Percentiles rank a stretch among this genome's conserved stretches.
These are phyloP conservation scores for Suhomyces pyralidae DNA, from an alignment of 805 yeast genomes.

Conservation along the genomic window DNA sequence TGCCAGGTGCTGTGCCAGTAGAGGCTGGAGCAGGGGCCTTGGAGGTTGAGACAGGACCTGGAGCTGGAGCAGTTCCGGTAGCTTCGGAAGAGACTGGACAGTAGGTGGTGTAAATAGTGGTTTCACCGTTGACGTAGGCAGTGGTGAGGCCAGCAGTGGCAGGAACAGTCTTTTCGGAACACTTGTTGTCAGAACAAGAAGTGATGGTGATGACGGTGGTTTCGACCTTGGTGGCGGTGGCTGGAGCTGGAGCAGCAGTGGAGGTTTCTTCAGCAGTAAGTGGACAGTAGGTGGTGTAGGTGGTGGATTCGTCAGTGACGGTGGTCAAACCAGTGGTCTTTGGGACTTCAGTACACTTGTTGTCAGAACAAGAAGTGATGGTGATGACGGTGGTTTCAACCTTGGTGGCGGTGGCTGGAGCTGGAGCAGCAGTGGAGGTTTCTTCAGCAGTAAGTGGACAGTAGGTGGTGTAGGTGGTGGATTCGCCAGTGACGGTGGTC, in stretches of 20 bases:
- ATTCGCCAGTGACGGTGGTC: conserved; percentile 33
- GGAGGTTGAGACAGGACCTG: conserved; percentile 3
- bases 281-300: conserved; percentile 43
- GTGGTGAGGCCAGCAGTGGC: conserved; percentile 22
- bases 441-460: conserved; percentile 23
- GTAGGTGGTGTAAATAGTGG: conserved; percentile 41
- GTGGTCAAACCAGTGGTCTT: conserved; percentile 21
- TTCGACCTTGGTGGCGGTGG: conserved; percentile 17
- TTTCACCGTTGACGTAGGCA: conserved; percentile 30
- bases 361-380: conserved; percentile 37
- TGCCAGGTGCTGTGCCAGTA: conserved; percentile 7
- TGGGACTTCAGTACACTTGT: conserved; percentile 23
- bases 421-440: conserved; percentile 15
- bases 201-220: conserved; percentile 34
- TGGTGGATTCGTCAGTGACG: conserved; percentile 32
- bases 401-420: conserved; percentile 31
- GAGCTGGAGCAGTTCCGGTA: conserved; percentile 6
- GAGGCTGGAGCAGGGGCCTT: conserved; percentile 7
- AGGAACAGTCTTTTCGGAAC: conserved; percentile 19
- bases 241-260: too few relatives aligned
- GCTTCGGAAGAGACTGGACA: conserved; percentile 22
- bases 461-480: conserved; percentile 41
- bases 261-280: conserved; percentile 18
- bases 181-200: conserved; percentile 33
- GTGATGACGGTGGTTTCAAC: conserved; percentile 26